These are phyloP conservation scores for Trypanosoma rangeli DNA, from an alignment of 208 protist genomes.

Conservation along the genomic window DNA sequence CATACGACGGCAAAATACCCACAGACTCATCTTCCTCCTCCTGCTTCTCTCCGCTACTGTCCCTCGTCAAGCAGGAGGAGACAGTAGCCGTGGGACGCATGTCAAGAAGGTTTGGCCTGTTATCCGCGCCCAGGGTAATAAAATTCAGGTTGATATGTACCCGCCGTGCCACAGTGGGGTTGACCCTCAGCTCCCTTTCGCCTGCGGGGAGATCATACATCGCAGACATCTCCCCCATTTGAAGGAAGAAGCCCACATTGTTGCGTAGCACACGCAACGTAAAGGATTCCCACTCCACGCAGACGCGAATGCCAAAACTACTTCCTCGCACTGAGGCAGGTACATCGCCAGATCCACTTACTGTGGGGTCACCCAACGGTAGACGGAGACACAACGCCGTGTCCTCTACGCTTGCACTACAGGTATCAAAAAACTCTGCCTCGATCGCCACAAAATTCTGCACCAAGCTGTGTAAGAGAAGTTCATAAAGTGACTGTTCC, in stretches of 20 bases:
- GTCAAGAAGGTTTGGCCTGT: conserved; percentile 10
- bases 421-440: conserved; percentile 5
- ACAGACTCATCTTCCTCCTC: neutral
- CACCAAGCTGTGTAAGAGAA: conserved; percentile 39
- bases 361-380: conserved; percentile 4
- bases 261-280: conserved; percentile 19
- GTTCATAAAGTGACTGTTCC: conserved; percentile 45
- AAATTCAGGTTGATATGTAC: conserved; percentile 10
- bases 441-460: conserved; percentile 29
- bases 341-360: neutral
- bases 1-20: neutral
- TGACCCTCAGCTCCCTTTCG: neutral
- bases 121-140: conserved; percentile 20
- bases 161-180: neutral
- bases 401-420: neutral
- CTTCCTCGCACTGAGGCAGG: neutral
- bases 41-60: neutral
- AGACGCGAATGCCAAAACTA: neutral
- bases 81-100: conserved; percentile 1
- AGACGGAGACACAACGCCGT: neutral
- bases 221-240: conserved; percentile 17
- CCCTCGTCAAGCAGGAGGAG: neutral
- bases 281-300: conserved; percentile 19
- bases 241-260: conserved; percentile 9
- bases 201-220: conserved; percentile 1